A percentile compares a stretch with the other conserved stretches of the same genome.
These are phyloP conservation scores for Xerocomus tenax DNA, from an alignment of 1,284 basidiomycete species.

Conservation along the genomic window DNA sequence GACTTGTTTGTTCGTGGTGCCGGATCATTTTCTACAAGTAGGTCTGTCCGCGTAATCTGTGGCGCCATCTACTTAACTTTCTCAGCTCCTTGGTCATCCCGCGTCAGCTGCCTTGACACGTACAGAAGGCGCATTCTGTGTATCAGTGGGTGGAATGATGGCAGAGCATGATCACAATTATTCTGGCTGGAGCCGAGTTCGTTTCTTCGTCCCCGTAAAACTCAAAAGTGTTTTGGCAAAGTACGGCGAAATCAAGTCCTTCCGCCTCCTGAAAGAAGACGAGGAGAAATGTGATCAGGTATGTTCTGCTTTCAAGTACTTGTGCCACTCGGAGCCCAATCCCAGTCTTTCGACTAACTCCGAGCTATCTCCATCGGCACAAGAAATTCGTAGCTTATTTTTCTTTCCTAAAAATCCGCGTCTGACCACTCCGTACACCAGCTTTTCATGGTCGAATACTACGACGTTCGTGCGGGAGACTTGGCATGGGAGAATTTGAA, in stretches of 20 bases:
- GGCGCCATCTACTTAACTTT: constrained; percentile 1
- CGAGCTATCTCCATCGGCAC: constrained; percentile 2
- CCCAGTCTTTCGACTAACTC: constrained; percentile 4
- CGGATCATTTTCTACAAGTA: constrained; percentile 28
- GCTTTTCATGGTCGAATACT: constrained; percentile 54
- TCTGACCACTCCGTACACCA: constrained; percentile 26
- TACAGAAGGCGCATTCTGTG: constrained; percentile 36
- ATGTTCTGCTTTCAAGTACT: constrained; percentile 11
- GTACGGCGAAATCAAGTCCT: constrained; percentile 29
- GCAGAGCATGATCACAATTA: constrained; percentile 18
- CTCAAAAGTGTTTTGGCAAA: constrained; percentile 28
- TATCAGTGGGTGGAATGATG: constrained; percentile 30
- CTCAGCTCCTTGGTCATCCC: constrained; percentile 38
- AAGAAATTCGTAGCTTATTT: constrained; percentile 2
- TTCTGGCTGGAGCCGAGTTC: constrained; percentile 18
- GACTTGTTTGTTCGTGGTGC: constrained; percentile 28
- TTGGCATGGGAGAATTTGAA: constrained; percentile 39
- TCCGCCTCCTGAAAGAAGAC: constrained; percentile 25
- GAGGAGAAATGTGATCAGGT: constrained; percentile 26
- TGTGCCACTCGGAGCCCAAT: neutral
- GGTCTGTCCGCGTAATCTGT: constrained; percentile 1
- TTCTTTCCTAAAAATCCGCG: neutral
- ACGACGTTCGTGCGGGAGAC: constrained; percentile 48
- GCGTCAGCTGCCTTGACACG: constrained; percentile 32
- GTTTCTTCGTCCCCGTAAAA: constrained; percentile 27